Conservation (phyloP, 257 asterid species). For the Jacaranda copaia region DNA sequence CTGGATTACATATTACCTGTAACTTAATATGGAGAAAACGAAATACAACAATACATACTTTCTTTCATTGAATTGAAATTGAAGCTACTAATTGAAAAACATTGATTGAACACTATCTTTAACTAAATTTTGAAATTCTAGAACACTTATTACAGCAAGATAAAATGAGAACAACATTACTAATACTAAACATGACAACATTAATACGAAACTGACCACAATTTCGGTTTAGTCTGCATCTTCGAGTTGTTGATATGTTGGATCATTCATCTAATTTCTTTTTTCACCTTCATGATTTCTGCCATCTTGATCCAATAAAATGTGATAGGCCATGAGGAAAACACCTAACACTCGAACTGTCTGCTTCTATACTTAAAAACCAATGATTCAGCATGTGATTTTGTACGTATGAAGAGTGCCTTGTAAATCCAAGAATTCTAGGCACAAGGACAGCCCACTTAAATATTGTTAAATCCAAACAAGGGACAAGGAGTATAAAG, state of each 20-base stretch:
- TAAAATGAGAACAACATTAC: too few relatives aligned
- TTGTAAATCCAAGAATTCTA: neutral
- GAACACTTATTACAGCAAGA: too few relatives aligned
- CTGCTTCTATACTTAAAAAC: slow-evolving; percentile 10
- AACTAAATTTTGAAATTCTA: too few relatives aligned
- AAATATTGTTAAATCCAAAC: neutral
- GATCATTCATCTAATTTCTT: slow-evolving; percentile 14
- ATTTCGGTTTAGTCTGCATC: slow-evolving; percentile 29
- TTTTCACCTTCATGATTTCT: neutral
- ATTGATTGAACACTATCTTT: too few relatives aligned
- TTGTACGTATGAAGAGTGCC: neutral
- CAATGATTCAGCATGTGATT: neutral
- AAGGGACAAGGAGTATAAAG: neutral
- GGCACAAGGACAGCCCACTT: neutral
- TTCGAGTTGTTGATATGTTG: neutral
- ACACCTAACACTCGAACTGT: neutral
- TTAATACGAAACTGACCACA: neutral
- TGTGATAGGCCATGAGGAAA: neutral
- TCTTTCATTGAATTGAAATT: slow-evolving; percentile 10
- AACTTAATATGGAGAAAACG: neutral
- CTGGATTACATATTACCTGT: neutral
- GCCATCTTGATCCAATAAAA: neutral
- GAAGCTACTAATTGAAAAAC: neutral
- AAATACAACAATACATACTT: neutral
- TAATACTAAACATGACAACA: too few relatives aligned